Evolutionary conservation across 1,284 basidiomycete species (phyloP), one percentile per base, ranked within the genome.

Genomic region (Cryptococcus wingfieldii): DNA sequence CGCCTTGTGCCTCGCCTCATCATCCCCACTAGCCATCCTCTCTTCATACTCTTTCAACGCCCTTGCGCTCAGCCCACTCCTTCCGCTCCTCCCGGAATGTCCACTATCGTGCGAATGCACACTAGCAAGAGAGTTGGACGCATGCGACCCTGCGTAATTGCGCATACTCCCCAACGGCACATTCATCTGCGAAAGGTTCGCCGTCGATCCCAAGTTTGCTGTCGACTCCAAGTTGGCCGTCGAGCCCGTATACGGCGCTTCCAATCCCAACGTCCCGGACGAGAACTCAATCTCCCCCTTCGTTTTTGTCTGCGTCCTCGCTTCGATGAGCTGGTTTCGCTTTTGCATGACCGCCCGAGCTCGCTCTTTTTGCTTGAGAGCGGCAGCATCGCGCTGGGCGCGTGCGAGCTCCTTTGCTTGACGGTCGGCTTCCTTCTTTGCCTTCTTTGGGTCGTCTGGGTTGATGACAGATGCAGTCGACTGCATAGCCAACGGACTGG

Each of bases 261-360:
- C 28, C 27, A 41, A 49, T 41, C 34, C 53, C 28, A 55, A 25
- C 28, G 41, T 56, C 6, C 52, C 47, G 7, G 59, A 60, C 28
- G 53, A 48, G 12, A 50, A 68, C 41, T 65, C 65, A 16, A 67
- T 41, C 19, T 67, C 67, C 44, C 67, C 79, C 25, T 79, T 79
- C n/a, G 54, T 54, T 18, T 64, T 64, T 27, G 56, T 59, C 42
- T 58, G 57, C 39, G 57, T 55, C 42, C 64, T 80, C 63, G 84
- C 82, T 66, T 83, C 83, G 66, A 85, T 79, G 69, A 90, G 80
- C 64, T 86, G 83, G 56, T 83, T 86, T 69, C 91, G 88, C 80
- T 97, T 97, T 72, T 87, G 85, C 85, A 98, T 88, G 74, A 98
- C 95, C 39, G 92, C 93, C 51, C 95, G 84, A 6, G 95, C 91